A percentile compares a stretch with the other conserved stretches of the same genome.
phyloP scores from a whole-genome alignment of 352 stramenopile species.

The Nothophytophthora sp. region DNA sequence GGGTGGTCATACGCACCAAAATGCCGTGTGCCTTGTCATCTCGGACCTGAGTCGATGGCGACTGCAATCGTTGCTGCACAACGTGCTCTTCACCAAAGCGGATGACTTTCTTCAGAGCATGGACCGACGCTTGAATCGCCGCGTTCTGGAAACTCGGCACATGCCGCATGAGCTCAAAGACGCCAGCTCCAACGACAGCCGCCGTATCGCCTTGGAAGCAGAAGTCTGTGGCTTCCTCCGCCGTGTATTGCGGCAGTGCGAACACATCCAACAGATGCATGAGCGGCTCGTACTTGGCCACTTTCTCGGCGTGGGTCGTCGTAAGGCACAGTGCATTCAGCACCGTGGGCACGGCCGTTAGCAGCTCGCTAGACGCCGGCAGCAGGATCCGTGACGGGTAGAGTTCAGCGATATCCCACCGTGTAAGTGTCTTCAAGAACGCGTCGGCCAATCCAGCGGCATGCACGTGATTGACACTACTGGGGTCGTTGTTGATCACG shows the following conservation, averaged over 20 bases:
- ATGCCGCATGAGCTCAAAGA: constrained; percentile 98
- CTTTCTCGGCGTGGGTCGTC: constrained; percentile 88
- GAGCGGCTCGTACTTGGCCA: constrained; percentile 91
- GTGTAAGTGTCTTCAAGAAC: constrained; percentile 92
- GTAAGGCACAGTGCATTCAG: constrained; percentile 94
- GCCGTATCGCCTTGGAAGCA: constrained; percentile 94
- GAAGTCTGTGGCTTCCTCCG: constrained; percentile 74
- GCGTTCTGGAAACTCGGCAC: constrained; percentile 86
- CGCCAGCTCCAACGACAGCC: constrained; percentile 90
- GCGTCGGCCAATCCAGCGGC: constrained; percentile 90
- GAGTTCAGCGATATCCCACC: constrained; percentile 68
- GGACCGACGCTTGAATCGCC: constrained; percentile 87
- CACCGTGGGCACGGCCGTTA: constrained; percentile 95
- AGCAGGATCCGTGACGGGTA: constrained; percentile 51
- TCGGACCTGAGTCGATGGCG: constrained; percentile 4
- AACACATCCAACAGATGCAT: constrained; percentile 92
- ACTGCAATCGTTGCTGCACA: constrained; percentile 6
- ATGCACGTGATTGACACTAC: constrained; percentile 95
- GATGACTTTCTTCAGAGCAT: constrained; percentile 91
- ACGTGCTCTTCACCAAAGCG: constrained; percentile 71
- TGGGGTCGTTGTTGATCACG: constrained; percentile 98
- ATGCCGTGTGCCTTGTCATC: constrained; percentile 33
- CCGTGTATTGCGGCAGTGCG: constrained; percentile 87
- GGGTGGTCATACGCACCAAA: constrained; percentile 62
- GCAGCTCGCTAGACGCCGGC: constrained; percentile 91